Conservation (phyloP, 2,329 filamentous ascomycete species). For the Trichoderma brevicompactum region DNA sequence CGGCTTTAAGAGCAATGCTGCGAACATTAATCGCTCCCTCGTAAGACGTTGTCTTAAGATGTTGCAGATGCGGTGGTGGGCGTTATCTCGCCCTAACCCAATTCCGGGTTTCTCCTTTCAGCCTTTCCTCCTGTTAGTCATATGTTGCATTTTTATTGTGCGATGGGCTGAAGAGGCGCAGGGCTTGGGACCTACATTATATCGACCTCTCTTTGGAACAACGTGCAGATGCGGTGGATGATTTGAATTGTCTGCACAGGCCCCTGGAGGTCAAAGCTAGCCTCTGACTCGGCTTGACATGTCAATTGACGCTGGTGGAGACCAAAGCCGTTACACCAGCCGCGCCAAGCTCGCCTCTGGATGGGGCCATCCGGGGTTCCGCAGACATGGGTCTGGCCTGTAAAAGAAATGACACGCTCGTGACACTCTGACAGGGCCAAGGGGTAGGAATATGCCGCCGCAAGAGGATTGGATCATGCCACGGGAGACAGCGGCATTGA, state of each 20-base stretch:
- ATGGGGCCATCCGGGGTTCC: constrained; percentile 22
- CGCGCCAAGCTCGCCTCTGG: constrained; percentile 18
- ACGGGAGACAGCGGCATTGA: constrained; percentile 16
- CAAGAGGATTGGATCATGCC: constrained; percentile 16
- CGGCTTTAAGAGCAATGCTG: neutral
- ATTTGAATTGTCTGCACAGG: neutral
- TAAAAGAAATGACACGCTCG: constrained; percentile 24
- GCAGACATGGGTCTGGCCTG: constrained; percentile 7
- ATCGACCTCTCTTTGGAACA: neutral
- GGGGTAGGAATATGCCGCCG: constrained; percentile 8
- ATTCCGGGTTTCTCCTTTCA: neutral
- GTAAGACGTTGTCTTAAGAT: neutral
- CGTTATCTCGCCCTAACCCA: constrained; percentile 6
- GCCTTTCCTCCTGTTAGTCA: neutral
- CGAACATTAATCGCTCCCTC: neutral
- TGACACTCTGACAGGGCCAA: constrained; percentile 11
- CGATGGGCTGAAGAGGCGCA: neutral
- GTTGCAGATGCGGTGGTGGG: neutral
- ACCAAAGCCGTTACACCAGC: constrained; percentile 7
- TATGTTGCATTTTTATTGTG: neutral
- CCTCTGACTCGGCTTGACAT: neutral
- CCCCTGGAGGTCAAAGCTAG: neutral
- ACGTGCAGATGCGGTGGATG: constrained; percentile 3
- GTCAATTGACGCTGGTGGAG: constrained; percentile 24
- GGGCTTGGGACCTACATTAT: neutral